Evolutionary conservation across 768 basidiomycete species (phyloP), one percentile per base, ranked within the genome.

Genomic region (Tricholoma matsutake): DNA sequence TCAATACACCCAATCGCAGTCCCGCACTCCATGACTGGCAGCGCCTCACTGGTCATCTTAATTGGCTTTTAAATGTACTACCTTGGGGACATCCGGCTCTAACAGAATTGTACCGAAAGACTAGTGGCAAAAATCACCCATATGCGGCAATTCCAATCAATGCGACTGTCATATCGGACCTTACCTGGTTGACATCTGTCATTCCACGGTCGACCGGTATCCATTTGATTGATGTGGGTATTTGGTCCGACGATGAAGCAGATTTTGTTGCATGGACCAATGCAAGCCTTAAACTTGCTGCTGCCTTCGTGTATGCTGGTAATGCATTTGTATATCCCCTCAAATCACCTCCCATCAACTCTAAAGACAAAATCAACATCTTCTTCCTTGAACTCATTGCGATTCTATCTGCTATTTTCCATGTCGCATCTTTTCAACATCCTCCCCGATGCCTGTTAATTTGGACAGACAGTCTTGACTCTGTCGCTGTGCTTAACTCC

Each of bases 181-280:
- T 71, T 4, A 8, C 57, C 1, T 71, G 69, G 68, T 43, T 69
- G 0, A 22, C 29, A 4, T 29, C 58, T 4, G 47, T 61, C 5
- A 59, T 71, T 16, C 61, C 47, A 2, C 25, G 29, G 1, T 34
- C 60, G 0, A 64, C 66, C 9, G 66, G 67, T n/a, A 60, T 68
- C 5, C 61, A 47, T 4, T 64, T 70, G 9, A 6, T 70, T 2
- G 63, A 67, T 37, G 51, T 20, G 1, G 55, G 52, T 0, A 13
- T 32, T 29, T 71, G 67, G 66, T 4, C n/a, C 9, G 61, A 67
- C 39, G 14, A 31, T 0, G 62, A 69, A 0, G 67, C 69, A 0
- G 67, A 69, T 39, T 25, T 68, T 13, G 57, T 65, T 3, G 22
- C 68, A 0, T 72, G 71, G 69, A 68, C 68, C 0, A 66, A 70